Percentiles rank a stretch among this genome's conserved stretches.
phyloP scores from a whole-genome alignment of 805 yeast species.

The Tanozyma kutaoensis region DNA sequence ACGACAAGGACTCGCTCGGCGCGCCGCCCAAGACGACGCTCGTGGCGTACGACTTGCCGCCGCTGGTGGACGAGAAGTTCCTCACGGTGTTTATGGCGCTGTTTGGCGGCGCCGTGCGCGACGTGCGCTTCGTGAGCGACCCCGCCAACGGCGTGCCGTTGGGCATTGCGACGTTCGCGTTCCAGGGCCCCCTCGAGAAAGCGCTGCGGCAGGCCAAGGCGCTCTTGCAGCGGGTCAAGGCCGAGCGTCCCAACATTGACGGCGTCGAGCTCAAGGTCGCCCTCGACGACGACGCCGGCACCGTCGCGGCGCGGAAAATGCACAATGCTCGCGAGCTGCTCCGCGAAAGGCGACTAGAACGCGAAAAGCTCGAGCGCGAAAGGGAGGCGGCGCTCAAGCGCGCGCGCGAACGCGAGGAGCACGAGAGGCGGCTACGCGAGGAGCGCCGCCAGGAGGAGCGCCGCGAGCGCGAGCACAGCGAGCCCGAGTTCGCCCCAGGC shows the following conservation, averaged over 20 bases:
- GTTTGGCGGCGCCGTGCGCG: constrained; percentile 49
- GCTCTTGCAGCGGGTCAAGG: constrained; percentile 12
- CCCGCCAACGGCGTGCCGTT: constrained; percentile 69
- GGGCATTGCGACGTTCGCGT: constrained; percentile 55
- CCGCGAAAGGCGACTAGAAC: constrained; percentile 10
- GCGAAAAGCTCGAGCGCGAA: constrained; percentile 16
- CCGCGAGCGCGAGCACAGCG: too few species aligned
- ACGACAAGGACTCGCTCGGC: constrained; percentile 64
- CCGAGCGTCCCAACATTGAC: constrained; percentile 27
- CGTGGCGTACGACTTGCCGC: constrained; percentile 54
- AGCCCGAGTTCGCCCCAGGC: constrained; percentile 4
- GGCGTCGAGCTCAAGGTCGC: constrained; percentile 41
- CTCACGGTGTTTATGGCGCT: constrained; percentile 38
- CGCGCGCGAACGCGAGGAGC: constrained; percentile 2
- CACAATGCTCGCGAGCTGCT: constrained; percentile 15
- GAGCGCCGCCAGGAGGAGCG: too few species aligned
- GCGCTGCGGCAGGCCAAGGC: constrained; percentile 23
- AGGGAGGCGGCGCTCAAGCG: constrained; percentile 14
- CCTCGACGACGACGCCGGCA: constrained; percentile 32
- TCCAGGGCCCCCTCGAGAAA: constrained; percentile 39
- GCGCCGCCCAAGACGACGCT: constrained; percentile 61
- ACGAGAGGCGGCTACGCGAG: constrained; percentile 1
- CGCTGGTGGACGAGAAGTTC: constrained; percentile 33
- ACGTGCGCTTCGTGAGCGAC: constrained; percentile 48
- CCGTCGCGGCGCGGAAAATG: constrained; percentile 17